Conservation (phyloP, 1,139 yeast genomes). For the Suhomyces guaymorum region DNA sequence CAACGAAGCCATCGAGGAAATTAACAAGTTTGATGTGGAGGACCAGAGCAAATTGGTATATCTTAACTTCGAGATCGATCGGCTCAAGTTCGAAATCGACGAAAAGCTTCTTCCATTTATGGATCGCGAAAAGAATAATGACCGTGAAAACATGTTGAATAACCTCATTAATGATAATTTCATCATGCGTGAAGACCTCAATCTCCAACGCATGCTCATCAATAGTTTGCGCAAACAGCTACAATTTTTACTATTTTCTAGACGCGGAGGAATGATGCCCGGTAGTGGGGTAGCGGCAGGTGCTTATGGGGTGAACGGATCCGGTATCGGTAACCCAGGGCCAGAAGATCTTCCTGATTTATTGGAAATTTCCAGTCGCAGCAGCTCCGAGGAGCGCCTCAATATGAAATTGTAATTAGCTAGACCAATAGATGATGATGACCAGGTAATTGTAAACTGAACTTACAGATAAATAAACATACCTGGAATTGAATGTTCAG, state of each 20-base stretch:
- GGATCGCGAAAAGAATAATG: constrained; percentile 27
- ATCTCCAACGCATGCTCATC: constrained; percentile 45
- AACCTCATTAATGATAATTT: constrained; percentile 45
- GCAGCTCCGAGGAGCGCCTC: constrained; percentile 40
- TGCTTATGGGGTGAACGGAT: constrained; percentile 1
- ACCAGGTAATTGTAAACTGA: too few species aligned
- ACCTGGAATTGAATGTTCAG: too few species aligned
- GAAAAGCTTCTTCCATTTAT: constrained; percentile 43
- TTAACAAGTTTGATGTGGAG: constrained; percentile 29
- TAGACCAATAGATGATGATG: neutral
- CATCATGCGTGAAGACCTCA: constrained; percentile 51
- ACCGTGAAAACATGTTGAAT: constrained; percentile 40
- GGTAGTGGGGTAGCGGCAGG: constrained; percentile 5
- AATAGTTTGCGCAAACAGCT: constrained; percentile 53
- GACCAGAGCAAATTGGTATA: constrained; percentile 37
- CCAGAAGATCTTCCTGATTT: constrained; percentile 14
- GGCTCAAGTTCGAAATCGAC: constrained; percentile 45
- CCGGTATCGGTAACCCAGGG: constrained; percentile 2
- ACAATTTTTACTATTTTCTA: constrained; percentile 48
- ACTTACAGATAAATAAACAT: too few species aligned
- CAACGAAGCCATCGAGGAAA: constrained; percentile 49
- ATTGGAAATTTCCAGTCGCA: constrained; percentile 27
- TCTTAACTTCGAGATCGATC: constrained; percentile 40
- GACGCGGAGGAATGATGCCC: constrained; percentile 21
- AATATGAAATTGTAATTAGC: constrained; percentile 30